Evolutionary conservation across 352 stramenopile genomes (phyloP).

Genomic region (Bremia lactucae): DNA sequence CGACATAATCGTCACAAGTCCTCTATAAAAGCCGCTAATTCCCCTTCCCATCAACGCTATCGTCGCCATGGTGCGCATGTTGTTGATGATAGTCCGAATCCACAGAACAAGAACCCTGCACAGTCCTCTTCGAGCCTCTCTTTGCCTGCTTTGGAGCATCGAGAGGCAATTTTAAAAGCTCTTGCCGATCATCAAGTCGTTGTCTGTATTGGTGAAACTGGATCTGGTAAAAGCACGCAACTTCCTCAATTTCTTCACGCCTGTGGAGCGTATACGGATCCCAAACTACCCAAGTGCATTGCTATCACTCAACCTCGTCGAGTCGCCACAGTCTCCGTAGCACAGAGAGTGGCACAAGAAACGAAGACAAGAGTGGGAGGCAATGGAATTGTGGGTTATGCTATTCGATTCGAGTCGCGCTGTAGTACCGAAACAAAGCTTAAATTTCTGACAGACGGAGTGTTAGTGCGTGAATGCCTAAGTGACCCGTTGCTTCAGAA

Average conservation of each 20-base stretch:
- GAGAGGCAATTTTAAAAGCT: constrained; percentile 41
- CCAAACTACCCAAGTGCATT: constrained; percentile 23
- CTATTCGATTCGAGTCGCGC: constrained; percentile 96
- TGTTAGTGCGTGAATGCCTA: constrained; percentile 75
- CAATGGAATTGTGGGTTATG: constrained; percentile 84
- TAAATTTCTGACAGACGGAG: constrained; percentile 80
- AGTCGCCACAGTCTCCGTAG: constrained; percentile 96
- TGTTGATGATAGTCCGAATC: no score
- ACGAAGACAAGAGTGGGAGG: constrained; percentile 63
- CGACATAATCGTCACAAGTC: no score
- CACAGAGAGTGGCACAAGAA: constrained; percentile 94
- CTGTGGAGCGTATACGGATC: constrained; percentile 23
- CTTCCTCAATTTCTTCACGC: constrained; percentile 58
- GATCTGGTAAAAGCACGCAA: constrained; percentile 93
- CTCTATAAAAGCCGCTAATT: no score
- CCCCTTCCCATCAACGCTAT: no score
- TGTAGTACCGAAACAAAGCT: constrained; percentile 44
- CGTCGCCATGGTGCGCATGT: no score
- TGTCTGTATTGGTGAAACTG: constrained; percentile 89
- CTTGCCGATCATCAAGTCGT: constrained; percentile 46
- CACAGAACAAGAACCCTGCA: constrained; percentile 6
- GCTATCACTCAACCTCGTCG: constrained; percentile 90
- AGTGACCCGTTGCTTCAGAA: constrained; percentile 52
- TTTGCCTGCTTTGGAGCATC: constrained; percentile 32
- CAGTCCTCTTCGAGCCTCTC: not conserved